These are phyloP conservation scores for Rhodocollybia butyracea DNA, from an alignment of 768 basidiomycete species.

Conservation along the genomic window DNA sequence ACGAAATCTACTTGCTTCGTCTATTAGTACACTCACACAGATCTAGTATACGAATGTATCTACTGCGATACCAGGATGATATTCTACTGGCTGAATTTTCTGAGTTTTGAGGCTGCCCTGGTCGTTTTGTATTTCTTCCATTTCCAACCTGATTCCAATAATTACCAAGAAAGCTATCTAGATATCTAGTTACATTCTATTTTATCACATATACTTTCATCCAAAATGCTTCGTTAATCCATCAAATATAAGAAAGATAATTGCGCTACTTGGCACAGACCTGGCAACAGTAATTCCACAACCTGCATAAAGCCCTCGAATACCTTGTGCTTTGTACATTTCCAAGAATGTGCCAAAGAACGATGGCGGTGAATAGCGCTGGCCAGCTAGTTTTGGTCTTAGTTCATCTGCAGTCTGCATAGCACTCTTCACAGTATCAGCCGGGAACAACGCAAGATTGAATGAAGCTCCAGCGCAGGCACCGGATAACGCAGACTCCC, in stretches of 20 bases:
- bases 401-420: conserved; percentile 95
- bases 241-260: conserved; percentile 93
- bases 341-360: conserved; percentile 58
- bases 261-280: conserved; percentile 83
- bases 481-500: conserved; percentile 85
- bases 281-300: conserved; percentile 88
- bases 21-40: too few relatives aligned
- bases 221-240: conserved; percentile 59
- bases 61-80: too few relatives aligned
- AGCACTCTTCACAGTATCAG: conserved; percentile 91
- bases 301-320: conserved; percentile 87
- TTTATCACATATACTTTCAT: too few relatives aligned
- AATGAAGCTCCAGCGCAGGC: conserved; percentile 84
- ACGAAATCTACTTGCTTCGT: too few relatives aligned
- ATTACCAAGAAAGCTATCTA: too few relatives aligned
- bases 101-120: too few relatives aligned
- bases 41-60: too few relatives aligned
- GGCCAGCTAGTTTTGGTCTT: conserved; percentile 40
- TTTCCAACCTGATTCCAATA: too few relatives aligned
- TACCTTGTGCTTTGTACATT: conserved; percentile 73
- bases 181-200: too few relatives aligned
- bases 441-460: conserved; percentile 90
- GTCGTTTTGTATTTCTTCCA: too few relatives aligned
- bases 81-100: too few relatives aligned
- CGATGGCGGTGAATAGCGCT: conserved; percentile 15